Conservation (phyloP, 768 basidiomycete genomes). For the Sutorius australiensis region DNA sequence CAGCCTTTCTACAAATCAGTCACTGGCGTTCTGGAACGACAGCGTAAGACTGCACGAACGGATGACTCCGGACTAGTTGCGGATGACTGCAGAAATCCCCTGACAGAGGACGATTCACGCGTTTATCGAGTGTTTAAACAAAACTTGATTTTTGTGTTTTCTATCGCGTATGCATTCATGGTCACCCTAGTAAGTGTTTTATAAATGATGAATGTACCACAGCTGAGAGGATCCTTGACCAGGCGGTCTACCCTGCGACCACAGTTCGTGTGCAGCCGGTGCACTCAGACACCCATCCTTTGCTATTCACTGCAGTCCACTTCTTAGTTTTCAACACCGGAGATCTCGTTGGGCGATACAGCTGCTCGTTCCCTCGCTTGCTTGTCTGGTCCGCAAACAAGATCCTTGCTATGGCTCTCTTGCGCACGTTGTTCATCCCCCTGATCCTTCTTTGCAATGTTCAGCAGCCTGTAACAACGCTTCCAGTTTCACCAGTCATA, state of each 20-base stretch:
- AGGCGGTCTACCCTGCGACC: constrained; percentile 88
- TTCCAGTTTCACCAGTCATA: constrained; percentile 43
- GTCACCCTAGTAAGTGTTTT: constrained; percentile 67
- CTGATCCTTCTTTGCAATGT: constrained; percentile 89
- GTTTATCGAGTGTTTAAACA: constrained; percentile 54
- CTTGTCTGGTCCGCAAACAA: constrained; percentile 65
- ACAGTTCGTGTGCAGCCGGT: constrained; percentile 72
- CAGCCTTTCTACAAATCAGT: constrained; percentile 58
- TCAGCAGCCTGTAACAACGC: constrained; percentile 39
- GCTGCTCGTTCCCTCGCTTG: constrained; percentile 62
- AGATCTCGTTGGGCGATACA: constrained; percentile 66
- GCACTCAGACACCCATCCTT: constrained; percentile 63
- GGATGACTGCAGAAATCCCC: constrained; percentile 19
- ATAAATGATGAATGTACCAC: neutral
- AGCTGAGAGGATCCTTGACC: constrained; percentile 3
- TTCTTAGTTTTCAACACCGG: constrained; percentile 75
- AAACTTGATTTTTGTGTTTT: constrained; percentile 67
- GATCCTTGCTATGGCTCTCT: constrained; percentile 59
- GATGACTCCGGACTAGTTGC: constrained; percentile 36
- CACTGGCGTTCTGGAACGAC: constrained; percentile 45
- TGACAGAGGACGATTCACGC: constrained; percentile 37
- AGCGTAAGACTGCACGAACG: constrained; percentile 20
- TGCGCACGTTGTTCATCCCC: constrained; percentile 80
- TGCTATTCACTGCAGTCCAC: constrained; percentile 78
- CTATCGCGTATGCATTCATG: constrained; percentile 71